A percentile compares a stretch with the other conserved stretches of the same genome.
phyloP scores from a whole-genome alignment of 139 green algal species.

The Chlamydomonas sp. region DNA sequence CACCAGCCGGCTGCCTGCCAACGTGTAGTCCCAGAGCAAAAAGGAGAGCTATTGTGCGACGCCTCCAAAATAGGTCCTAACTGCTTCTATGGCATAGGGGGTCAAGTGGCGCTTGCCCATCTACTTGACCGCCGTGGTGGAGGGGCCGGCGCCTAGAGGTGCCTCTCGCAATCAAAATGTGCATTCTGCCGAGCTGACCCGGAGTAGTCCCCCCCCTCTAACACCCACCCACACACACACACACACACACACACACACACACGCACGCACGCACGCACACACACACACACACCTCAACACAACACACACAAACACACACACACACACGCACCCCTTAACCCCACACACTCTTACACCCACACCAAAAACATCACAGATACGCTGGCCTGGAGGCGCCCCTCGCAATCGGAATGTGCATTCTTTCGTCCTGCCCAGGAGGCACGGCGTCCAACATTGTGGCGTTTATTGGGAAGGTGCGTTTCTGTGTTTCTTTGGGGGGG shows the following conservation, averaged over 20 bases:
- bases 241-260: background rate
- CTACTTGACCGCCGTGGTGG: too few species aligned
- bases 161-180: background rate
- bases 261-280: background rate
- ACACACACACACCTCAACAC: background rate
- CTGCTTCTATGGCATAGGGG: too few species aligned
- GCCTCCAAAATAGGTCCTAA: too few species aligned
- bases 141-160: too few species aligned
- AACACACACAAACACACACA: background rate
- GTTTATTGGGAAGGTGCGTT: constrained; percentile 34
- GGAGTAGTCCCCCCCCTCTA: background rate
- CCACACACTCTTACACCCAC: background rate
- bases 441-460: constrained; percentile 55
- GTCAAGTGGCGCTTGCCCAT: too few species aligned
- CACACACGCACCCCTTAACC: background rate
- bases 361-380: constrained; percentile 9
- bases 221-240: too few species aligned
- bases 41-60: too few species aligned
- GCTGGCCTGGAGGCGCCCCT: constrained; percentile 16
- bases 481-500: background rate
- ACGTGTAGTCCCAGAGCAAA: too few species aligned
- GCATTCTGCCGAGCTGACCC: background rate
- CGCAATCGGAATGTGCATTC: constrained; percentile 24
- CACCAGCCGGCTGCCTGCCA: too few species aligned
- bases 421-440: constrained; percentile 39